These are phyloP conservation scores for Odontarrhena argentea DNA, from an alignment of 345 rosid species.

Conservation along the genomic window DNA sequence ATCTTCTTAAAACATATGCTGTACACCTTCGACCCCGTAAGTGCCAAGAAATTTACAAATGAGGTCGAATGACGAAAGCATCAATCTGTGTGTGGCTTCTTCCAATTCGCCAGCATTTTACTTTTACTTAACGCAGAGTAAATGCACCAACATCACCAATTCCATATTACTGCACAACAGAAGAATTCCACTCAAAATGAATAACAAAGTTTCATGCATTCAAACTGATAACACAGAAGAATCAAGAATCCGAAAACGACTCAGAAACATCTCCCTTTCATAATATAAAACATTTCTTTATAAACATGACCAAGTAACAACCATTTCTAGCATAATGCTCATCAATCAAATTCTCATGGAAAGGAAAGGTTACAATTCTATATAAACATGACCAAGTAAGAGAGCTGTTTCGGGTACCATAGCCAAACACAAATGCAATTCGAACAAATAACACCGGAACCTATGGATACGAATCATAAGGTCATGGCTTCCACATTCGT, in stretches of 20 bases:
- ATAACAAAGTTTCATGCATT: slow-evolving; percentile 7
- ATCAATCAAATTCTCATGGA: not conserved
- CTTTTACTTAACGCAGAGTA: slow-evolving; percentile 42
- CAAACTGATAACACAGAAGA: slow-evolving; percentile 4
- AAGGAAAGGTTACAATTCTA: not conserved
- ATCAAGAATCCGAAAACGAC: slow-evolving; percentile 9
- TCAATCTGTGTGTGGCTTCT: slow-evolving; percentile 57
- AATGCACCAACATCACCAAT: slow-evolving; percentile 40
- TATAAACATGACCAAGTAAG: slow-evolving; percentile 2
- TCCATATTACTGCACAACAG: slow-evolving; percentile 29
- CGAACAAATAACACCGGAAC: slow-evolving; percentile 8
- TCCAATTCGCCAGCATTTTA: slow-evolving; percentile 66
- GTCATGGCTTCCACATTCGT: slow-evolving; percentile 8
- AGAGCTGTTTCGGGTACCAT: slow-evolving; percentile 10
- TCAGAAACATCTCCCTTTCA: slow-evolving; percentile 12
- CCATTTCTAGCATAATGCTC: slow-evolving; percentile 14
- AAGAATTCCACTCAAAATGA: slow-evolving; percentile 23
- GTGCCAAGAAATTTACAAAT: slow-evolving; percentile 38
- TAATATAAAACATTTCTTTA: too few species aligned
- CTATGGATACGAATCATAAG: not conserved
- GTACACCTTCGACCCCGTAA: slow-evolving; percentile 46
- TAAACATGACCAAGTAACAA: not conserved
- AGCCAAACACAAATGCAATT: slow-evolving; percentile 11
- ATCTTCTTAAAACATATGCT: slow-evolving; percentile 45
- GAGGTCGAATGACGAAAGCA: slow-evolving; percentile 33